phyloP scores from a whole-genome alignment of 306 rosid genomes.

The Argentina anserina region DNA sequence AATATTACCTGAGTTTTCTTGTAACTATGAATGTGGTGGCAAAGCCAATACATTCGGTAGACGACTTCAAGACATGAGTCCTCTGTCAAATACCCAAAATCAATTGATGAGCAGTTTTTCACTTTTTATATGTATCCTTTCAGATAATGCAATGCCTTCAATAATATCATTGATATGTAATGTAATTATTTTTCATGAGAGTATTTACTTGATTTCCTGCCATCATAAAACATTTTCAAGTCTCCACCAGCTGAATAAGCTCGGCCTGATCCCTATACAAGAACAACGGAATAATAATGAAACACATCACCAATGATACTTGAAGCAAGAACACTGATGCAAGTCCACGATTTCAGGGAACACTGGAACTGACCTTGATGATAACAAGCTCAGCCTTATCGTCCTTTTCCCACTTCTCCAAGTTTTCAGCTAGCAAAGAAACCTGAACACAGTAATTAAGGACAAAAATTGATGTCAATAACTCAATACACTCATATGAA shows the following conservation, averaged over 20 bases:
- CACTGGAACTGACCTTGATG: slow-evolving; percentile 57
- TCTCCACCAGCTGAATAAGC: slow-evolving; percentile 97
- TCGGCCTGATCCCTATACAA: slow-evolving; percentile 76
- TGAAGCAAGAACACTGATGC: background rate
- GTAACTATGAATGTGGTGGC: slow-evolving; percentile 82
- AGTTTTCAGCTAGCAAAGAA: slow-evolving; percentile 60
- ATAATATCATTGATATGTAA: background rate
- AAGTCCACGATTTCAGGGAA: background rate
- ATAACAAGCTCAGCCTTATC: slow-evolving; percentile 66
- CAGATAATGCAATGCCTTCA: background rate
- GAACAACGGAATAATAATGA: background rate
- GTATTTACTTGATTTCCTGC: slow-evolving; percentile 57
- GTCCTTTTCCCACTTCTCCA: slow-evolving; percentile 91
- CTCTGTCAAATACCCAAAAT: slow-evolving; percentile 51
- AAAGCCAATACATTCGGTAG: slow-evolving; percentile 90
- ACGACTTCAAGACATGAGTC: slow-evolving; percentile 88
- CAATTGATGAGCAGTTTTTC: slow-evolving; percentile 13
- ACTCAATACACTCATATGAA: no score
- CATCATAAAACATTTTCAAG: slow-evolving; percentile 80
- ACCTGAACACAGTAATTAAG: slow-evolving; percentile 45
- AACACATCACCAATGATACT: background rate
- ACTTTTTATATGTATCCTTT: background rate
- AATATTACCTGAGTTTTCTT: slow-evolving; percentile 72
- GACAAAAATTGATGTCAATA: background rate
- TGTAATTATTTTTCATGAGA: background rate